Conservation (phyloP, 225 moss, liverwort and hornwort genomes). For the Lunularia cruciata region DNA sequence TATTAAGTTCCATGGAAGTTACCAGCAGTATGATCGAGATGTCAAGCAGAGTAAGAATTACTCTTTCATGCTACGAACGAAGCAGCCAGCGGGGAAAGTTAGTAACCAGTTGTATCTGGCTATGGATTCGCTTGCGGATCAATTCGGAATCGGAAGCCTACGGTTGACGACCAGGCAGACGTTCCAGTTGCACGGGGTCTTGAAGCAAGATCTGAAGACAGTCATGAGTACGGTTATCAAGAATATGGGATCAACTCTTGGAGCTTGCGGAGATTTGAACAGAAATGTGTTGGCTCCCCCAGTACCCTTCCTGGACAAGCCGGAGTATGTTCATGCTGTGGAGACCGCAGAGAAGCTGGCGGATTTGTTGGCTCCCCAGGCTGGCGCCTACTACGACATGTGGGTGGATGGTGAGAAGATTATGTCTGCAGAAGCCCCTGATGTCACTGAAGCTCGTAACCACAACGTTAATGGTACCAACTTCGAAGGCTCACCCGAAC, state of each 20-base stretch:
- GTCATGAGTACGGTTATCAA: conserved; percentile 80
- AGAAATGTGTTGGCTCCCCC: conserved; percentile 86
- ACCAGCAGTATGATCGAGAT: conserved; percentile 90
- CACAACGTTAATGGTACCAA: conserved; percentile 72
- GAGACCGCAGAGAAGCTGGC: conserved; percentile 80
- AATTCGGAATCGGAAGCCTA: conserved; percentile 81
- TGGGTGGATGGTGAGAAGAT: conserved; percentile 94
- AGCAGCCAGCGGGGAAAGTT: conserved; percentile 88
- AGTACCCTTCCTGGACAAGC: conserved; percentile 63
- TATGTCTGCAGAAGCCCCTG: conserved; percentile 59
- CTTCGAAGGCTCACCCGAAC: conserved; percentile 82
- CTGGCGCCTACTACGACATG: conserved; percentile 86
- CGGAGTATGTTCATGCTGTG: conserved; percentile 74
- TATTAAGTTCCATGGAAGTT: conserved; percentile 97
- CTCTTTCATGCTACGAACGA: conserved; percentile 95
- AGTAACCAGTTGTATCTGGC: conserved; percentile 78
- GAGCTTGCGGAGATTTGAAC: conserved; percentile 94
- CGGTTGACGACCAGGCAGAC: conserved; percentile 96
- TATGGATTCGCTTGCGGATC: conserved; percentile 85
- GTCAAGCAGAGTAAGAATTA: conserved; percentile 63
- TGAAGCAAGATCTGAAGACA: conserved; percentile 73
- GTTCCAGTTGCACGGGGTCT: conserved; percentile 89
- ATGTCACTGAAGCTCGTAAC: conserved; percentile 72
- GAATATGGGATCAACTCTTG: conserved; percentile 83
- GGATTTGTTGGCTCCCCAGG: conserved; percentile 76